Conservation (phyloP, 2,329 filamentous ascomycete genomes). For the Neoarthrinium moseri region DNA sequence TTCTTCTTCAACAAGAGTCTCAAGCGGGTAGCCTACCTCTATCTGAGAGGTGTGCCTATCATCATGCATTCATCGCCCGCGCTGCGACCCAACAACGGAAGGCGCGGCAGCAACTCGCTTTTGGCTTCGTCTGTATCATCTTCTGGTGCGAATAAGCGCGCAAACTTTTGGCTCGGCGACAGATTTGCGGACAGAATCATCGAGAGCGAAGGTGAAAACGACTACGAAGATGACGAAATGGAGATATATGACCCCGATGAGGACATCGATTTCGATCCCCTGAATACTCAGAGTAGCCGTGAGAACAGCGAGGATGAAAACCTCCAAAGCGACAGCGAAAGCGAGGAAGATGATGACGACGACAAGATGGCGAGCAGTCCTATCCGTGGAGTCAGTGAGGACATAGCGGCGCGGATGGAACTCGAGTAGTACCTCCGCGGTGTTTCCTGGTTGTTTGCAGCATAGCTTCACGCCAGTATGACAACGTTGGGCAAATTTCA, state of each 20-base stretch:
- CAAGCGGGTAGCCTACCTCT: slow-evolving; percentile 92
- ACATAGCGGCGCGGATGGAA: slow-evolving; percentile 62
- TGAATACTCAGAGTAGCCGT: slow-evolving; percentile 47
- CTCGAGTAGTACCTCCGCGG: slow-evolving; percentile 37
- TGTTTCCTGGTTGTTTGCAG: no score
- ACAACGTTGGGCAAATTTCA: no score
- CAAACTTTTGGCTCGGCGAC: slow-evolving; percentile 84
- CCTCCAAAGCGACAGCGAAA: slow-evolving; percentile 39
- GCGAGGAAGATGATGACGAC: slow-evolving; percentile 38
- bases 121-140: slow-evolving; percentile 18
- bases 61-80: slow-evolving; percentile 45
- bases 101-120: slow-evolving; percentile 25
- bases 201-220: slow-evolving; percentile 45
- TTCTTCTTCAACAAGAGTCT: slow-evolving; percentile 95
- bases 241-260: slow-evolving; percentile 57
- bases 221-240: slow-evolving; percentile 43
- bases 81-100: slow-evolving; percentile 20
- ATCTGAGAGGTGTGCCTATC: slow-evolving; percentile 83
- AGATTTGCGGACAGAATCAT: slow-evolving; percentile 48
- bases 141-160: slow-evolving; percentile 71
- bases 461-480: no score
- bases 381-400: slow-evolving; percentile 60
- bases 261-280: slow-evolving; percentile 55
- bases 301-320: slow-evolving; percentile 41
- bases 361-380: slow-evolving; percentile 39